A percentile compares a stretch with the other conserved stretches of the same genome.
These are phyloP conservation scores for Aristolochia contorta DNA, from an alignment of 164 flowering plant species.

Conservation along the genomic window DNA sequence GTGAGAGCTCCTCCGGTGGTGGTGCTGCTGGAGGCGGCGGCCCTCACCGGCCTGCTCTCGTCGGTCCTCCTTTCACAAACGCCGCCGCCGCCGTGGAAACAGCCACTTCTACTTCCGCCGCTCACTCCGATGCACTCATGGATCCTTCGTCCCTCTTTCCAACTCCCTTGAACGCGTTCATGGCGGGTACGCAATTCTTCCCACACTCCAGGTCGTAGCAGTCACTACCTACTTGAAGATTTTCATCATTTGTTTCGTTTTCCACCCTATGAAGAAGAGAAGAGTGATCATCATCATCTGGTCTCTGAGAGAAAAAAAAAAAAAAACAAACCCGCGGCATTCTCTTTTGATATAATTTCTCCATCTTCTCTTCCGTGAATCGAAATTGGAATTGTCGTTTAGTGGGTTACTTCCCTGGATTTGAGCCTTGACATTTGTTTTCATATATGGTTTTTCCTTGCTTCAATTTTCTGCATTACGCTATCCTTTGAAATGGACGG, in stretches of 20 bases:
- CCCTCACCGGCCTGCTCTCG: no score
- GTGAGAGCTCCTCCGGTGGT: slow-evolving; percentile 31
- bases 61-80: no score
- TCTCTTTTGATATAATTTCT: no score
- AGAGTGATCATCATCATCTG: no score
- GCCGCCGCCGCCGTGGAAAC: slow-evolving; percentile 5
- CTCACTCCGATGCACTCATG: slow-evolving; percentile 20
- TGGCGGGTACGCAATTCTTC: slow-evolving; percentile 87
- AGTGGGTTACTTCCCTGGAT: no score
- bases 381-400: no score
- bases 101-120: slow-evolving; percentile 7
- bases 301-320: no score
- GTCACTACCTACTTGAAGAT: no score
- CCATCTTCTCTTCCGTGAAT: no score
- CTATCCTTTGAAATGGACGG: background rate
- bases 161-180: slow-evolving; percentile 56
- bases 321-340: no score
- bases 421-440: background rate
- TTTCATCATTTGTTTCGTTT: background rate
- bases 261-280: background rate
- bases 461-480: no score
- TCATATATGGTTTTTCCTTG: background rate
- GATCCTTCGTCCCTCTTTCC: slow-evolving; percentile 58
- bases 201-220: slow-evolving; percentile 29
- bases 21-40: no score